Evolutionary conservation across 768 basidiomycete genomes (phyloP).

Genomic region (Nevesoporus exiguus): DNA sequence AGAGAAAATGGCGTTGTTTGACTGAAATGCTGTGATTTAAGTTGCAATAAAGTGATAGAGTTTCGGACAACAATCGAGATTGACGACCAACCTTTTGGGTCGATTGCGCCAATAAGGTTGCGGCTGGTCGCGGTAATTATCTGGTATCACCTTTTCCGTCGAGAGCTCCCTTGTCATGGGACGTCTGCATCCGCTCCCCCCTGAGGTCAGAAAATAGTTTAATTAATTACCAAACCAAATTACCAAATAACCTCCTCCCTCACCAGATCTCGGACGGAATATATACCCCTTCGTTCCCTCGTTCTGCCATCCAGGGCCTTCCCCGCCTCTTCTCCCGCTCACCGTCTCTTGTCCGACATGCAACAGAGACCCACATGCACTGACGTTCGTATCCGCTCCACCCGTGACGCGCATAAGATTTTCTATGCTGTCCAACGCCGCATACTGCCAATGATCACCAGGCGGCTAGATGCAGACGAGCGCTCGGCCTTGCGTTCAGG

Average conservation of each 20-base stretch:
- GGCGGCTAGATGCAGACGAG: constrained; percentile 76
- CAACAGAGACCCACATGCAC: constrained; percentile 68
- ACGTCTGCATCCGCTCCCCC: constrained; percentile 16
- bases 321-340: constrained; percentile 11
- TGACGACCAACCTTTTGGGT: constrained; percentile 41
- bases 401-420: constrained; percentile 76
- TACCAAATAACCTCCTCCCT: constrained; percentile 26
- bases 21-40: constrained; percentile 31
- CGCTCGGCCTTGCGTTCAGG: constrained; percentile 48
- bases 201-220: constrained; percentile 31
- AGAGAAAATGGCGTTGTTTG: background rate
- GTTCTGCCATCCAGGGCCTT: constrained; percentile 6
- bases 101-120: constrained; percentile 37
- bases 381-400: constrained; percentile 71
- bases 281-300: constrained; percentile 29
- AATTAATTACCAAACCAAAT: constrained; percentile 37
- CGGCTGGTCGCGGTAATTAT: constrained; percentile 27
- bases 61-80: constrained; percentile 44
- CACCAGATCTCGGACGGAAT: constrained; percentile 32
- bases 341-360: constrained; percentile 34
- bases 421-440: constrained; percentile 68
- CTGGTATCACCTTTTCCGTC: constrained; percentile 20
- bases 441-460: constrained; percentile 66
- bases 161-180: constrained; percentile 21
- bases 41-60: constrained; percentile 56